Evolutionary conservation across 805 yeast species (phyloP).

Genomic region (Naumovozyma baii): DNA sequence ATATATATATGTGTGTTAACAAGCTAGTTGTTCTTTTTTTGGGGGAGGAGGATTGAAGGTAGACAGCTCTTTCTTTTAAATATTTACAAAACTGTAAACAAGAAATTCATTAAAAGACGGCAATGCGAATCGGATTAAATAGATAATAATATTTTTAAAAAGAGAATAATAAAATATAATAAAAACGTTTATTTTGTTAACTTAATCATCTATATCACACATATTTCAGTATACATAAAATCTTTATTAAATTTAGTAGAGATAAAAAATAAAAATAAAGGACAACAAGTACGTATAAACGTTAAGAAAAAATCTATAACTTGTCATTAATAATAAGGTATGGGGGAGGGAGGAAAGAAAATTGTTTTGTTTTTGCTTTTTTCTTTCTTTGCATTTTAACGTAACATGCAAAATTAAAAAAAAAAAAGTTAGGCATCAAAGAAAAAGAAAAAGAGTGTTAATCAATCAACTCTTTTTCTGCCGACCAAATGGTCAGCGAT

Average conservation of each 20-base stretch:
- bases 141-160: too few relatives aligned
- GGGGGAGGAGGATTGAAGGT: too few relatives aligned
- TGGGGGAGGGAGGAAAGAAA: not conserved
- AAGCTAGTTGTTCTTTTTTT: too few relatives aligned
- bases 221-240: not conserved
- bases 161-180: not conserved
- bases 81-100: too few relatives aligned
- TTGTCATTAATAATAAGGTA: not conserved
- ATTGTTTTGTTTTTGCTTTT: too few relatives aligned
- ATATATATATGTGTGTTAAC: too few relatives aligned
- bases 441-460: not conserved
- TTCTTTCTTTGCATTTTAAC: not conserved
- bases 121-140: too few relatives aligned
- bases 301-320: not conserved
- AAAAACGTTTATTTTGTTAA: not conserved
- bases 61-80: too few relatives aligned
- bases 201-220: not conserved
- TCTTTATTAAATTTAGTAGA: not conserved
- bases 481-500: slow-evolving; percentile 82
- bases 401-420: not conserved
- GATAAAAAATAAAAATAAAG: not conserved
- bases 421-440: not conserved
- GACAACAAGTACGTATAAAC: slow-evolving; percentile 1
- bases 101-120: too few relatives aligned
- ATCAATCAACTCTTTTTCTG: slow-evolving; percentile 35